Conservation (phyloP, 805 yeast genomes). For the Starmerella tilneyi region DNA sequence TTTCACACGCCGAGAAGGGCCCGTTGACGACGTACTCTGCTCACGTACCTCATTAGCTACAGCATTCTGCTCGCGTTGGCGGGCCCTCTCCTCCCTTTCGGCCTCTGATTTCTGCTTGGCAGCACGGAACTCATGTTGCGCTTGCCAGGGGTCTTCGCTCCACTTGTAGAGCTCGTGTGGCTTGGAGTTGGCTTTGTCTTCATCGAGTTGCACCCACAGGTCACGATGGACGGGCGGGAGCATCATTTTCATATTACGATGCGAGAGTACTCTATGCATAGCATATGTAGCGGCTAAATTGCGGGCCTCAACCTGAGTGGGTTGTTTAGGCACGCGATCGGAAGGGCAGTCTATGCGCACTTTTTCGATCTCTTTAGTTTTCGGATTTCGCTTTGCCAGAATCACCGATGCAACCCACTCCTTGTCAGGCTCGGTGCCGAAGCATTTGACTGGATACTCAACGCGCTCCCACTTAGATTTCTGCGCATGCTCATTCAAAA, state of each 20-base stretch:
- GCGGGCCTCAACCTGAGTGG: slow-evolving; percentile 79
- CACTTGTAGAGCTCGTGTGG: slow-evolving; percentile 22
- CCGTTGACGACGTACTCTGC: not conserved
- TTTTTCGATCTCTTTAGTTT: slow-evolving; percentile 55
- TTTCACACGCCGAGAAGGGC: slow-evolving; percentile 20
- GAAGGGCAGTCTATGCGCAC: slow-evolving; percentile 46
- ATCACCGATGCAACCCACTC: slow-evolving; percentile 60
- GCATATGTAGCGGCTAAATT: slow-evolving; percentile 87
- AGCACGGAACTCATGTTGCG: slow-evolving; percentile 45
- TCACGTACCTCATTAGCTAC: slow-evolving; percentile 16
- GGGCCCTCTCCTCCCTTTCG: slow-evolving; percentile 8
- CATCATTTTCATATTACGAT: slow-evolving; percentile 76
- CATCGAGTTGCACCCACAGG: slow-evolving; percentile 67
- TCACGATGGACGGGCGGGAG: slow-evolving; percentile 72
- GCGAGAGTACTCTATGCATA: slow-evolving; percentile 64
- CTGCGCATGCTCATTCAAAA: slow-evolving; percentile 79
- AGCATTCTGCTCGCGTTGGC: slow-evolving; percentile 11
- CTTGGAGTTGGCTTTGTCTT: slow-evolving; percentile 39
- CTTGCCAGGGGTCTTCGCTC: slow-evolving; percentile 59
- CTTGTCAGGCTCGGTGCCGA: slow-evolving; percentile 24
- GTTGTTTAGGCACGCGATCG: slow-evolving; percentile 51
- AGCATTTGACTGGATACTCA: slow-evolving; percentile 47
- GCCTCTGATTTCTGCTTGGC: slow-evolving; percentile 19
- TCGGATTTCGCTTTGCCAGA: slow-evolving; percentile 67
- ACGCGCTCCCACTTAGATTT: slow-evolving; percentile 84